Evolutionary conservation across 371 early-diverging fungal species (phyloP).

Genomic region (Sporodiniella umbellata): DNA sequence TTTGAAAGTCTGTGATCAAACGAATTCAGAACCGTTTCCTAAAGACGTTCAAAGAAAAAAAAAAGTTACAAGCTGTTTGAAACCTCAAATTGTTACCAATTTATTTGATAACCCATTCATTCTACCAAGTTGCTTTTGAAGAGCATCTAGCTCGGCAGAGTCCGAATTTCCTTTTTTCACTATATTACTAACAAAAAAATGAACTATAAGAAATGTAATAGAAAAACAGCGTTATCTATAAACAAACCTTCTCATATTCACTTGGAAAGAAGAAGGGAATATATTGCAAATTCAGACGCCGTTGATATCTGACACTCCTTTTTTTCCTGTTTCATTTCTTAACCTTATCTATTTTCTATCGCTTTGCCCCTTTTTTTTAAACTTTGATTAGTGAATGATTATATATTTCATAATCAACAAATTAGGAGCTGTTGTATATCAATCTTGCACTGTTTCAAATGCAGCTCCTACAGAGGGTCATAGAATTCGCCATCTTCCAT

Average conservation of each 20-base stretch:
- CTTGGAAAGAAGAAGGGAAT: neutral
- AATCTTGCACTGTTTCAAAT: slow-evolving; percentile 14
- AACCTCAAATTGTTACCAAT: slow-evolving; percentile 13
- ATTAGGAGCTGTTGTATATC: slow-evolving; percentile 37
- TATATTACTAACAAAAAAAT: neutral
- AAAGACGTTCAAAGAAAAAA: neutral
- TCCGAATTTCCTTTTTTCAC: neutral
- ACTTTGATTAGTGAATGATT: slow-evolving; percentile 20
- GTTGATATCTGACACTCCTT: neutral
- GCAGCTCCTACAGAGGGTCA: slow-evolving; percentile 18
- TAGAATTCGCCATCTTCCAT: slow-evolving; percentile 38
- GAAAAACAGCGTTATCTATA: neutral
- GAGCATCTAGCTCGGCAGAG: slow-evolving; percentile 29
- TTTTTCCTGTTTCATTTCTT: neutral
- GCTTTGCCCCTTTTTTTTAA: neutral
- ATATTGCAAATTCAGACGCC: neutral
- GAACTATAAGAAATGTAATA: neutral
- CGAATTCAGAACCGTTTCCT: slow-evolving; percentile 68
- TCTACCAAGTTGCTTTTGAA: slow-evolving; percentile 36
- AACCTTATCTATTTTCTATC: neutral
- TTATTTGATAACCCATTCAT: slow-evolving; percentile 45
- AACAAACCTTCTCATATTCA: neutral
- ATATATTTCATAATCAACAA: slow-evolving; percentile 38
- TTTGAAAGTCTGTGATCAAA: slow-evolving; percentile 83
- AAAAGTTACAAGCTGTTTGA: neutral